Percentiles rank a stretch among this genome's conserved stretches.
These are phyloP conservation scores for Plantago lanceolata DNA, from an alignment of 305 asterid genomes.

Conservation along the genomic window DNA sequence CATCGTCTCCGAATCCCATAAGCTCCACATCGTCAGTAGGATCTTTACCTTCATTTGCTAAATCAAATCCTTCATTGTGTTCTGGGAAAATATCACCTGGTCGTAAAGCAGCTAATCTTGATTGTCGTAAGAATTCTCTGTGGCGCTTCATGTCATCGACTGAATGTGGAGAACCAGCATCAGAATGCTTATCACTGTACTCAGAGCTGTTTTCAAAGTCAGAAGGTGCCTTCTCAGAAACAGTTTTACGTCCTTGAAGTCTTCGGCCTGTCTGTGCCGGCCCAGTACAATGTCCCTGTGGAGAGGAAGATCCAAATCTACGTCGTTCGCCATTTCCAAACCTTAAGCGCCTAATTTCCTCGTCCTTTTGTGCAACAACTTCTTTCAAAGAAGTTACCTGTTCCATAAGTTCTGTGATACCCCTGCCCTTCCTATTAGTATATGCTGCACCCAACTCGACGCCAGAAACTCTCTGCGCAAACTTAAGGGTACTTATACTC, in stretches of 20 bases:
- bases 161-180: conserved; percentile 77
- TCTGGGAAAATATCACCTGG: conserved; percentile 34
- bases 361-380: conserved; percentile 63
- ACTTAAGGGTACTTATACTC: conserved; percentile 82
- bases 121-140: conserved; percentile 65
- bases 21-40: conserved; percentile 55
- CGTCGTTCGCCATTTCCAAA: conserved; percentile 45
- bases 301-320: conserved; percentile 48
- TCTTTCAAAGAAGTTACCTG: conserved; percentile 82
- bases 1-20: conserved; percentile 75
- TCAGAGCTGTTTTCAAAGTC: conserved; percentile 68
- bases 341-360: conserved; percentile 59
- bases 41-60: conserved; percentile 36
- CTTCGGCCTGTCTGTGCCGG: conserved; percentile 34
- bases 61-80: conserved; percentile 33
- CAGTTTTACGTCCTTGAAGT: conserved; percentile 36
- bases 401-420: conserved; percentile 88
- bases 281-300: conserved; percentile 55
- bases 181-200: conserved; percentile 78
- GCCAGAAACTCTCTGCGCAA: conserved; percentile 97
- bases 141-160: conserved; percentile 68
- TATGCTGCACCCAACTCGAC: conserved; percentile 94
- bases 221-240: conserved; percentile 55
- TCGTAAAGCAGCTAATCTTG: conserved; percentile 54
- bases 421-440: conserved; percentile 83